Base-by-base conservation (phyloP, 2,329 filamentous ascomycete species). In the Chrysoporthe deuterocubensis region DNA sequence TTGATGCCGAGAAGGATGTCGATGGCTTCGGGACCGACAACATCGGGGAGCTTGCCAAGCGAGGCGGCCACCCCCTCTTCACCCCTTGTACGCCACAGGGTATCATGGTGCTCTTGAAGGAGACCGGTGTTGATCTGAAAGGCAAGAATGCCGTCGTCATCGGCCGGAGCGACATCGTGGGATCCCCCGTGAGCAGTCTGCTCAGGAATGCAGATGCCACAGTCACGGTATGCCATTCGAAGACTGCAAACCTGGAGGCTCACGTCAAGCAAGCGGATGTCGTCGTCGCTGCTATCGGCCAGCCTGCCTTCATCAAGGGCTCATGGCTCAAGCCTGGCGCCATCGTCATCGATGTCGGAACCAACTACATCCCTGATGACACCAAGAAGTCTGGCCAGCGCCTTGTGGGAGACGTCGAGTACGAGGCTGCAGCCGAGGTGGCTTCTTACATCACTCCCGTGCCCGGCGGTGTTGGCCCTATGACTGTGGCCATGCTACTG, bases 401-500 rank as follows among this genome's bases (percentile, higher is more conserved):
- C 72, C 87, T 99, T 32, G 95, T 98, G 7, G 96, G 96, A 69
- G 96, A 99, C 78, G 96, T 99, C 54, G 94, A 99, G 75, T 98
- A 90, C 74, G 93, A 94, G 63, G 89, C 92, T 56, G 95, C 95
- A 18, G 86, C 86, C 18, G 85, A 96, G 77, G 92, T 97, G 54
- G 96, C 94, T 26, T 97, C 94, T 2, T 88, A 92, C 75, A 97
- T 99, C 76, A 99, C 96, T 2, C 96, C 96, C 1, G 96, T 99
- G 2, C 96, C 96, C 1, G 96, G 96, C 67, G 96, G 96, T 79
- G 96, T 99, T 68, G 96, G 96, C 0, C 96, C 96, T 62, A 99
- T 99, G 96, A 99, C 96, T 3, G 94, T 99, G 71, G 96, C 96
- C 69, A 99, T 99, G 96, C 85, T 99, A 60, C 83, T 99, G 74